Conservation (phyloP, 768 basidiomycete genomes). For the Pleurotus djamor region DNA sequence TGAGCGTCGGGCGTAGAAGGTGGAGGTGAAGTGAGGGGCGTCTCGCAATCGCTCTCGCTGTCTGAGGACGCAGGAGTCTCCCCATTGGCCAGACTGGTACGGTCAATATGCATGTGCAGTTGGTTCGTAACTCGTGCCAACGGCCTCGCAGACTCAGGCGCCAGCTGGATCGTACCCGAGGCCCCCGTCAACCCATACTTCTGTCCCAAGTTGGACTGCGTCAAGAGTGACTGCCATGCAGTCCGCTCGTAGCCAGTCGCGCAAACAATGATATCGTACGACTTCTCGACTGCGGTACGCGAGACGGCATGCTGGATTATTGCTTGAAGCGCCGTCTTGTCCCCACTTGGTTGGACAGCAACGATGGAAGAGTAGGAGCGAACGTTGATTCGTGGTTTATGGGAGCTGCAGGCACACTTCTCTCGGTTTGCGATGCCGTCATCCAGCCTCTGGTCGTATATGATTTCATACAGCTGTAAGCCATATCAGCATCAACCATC, state of each 20-base stretch:
- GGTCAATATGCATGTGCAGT: constrained; percentile 14
- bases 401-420: constrained; percentile 6
- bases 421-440: constrained; percentile 35
- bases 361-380: constrained; percentile 31
- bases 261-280: constrained; percentile 48
- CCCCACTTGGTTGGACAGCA: constrained; percentile 20
- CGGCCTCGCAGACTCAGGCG: constrained; percentile 14
- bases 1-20: constrained; percentile 13
- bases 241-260: constrained; percentile 54
- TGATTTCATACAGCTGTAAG: constrained; percentile 42
- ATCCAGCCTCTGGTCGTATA: constrained; percentile 50
- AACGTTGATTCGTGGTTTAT: constrained; percentile 31
- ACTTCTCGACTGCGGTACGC: constrained; percentile 22
- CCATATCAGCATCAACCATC: neutral
- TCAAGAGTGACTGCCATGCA: constrained; percentile 41
- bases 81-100: neutral
- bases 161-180: constrained; percentile 19
- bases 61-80: constrained; percentile 10
- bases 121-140: constrained; percentile 6
- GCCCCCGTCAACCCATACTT: constrained; percentile 28
- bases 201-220: constrained; percentile 33
- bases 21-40: constrained; percentile 22
- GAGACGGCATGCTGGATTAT: constrained; percentile 35
- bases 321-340: constrained; percentile 13
- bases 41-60: constrained; percentile 17